phyloP scores from a whole-genome alignment of 208 protist genomes.

The Trypanosoma cruzi region DNA sequence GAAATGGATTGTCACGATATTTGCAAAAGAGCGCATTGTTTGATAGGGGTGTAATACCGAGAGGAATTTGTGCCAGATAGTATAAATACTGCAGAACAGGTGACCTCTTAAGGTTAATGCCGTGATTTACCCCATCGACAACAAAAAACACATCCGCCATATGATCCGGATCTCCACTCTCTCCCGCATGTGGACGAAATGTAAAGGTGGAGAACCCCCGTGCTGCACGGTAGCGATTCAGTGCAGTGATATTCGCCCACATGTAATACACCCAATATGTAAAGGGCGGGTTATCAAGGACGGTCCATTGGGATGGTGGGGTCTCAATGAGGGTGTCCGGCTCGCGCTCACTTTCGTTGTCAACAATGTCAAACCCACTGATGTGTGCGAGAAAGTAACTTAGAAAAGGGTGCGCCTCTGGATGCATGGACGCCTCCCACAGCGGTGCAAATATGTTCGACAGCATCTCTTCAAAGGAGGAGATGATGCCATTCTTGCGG shows the following conservation, averaged over 20 bases:
- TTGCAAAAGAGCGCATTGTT: slow-evolving; percentile 98
- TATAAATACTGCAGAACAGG: slow-evolving; percentile 98
- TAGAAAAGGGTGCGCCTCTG: slow-evolving; percentile 91
- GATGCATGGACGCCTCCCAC: slow-evolving; percentile 96
- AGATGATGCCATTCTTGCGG: slow-evolving; percentile 52
- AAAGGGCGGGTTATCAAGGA: slow-evolving; percentile 78
- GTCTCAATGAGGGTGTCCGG: slow-evolving; percentile 40
- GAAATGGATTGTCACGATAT: slow-evolving; percentile 96
- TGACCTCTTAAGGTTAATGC: slow-evolving; percentile 93
- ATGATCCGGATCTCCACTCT: slow-evolving; percentile 91
- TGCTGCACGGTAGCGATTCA: slow-evolving; percentile 94
- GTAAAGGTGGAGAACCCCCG: slow-evolving; percentile 92
- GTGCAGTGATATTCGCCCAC: slow-evolving; percentile 96
- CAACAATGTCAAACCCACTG: slow-evolving; percentile 96
- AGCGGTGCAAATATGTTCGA: slow-evolving; percentile 97
- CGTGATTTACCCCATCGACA: slow-evolving; percentile 95
- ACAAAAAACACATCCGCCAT: slow-evolving; percentile 89
- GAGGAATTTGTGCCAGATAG: slow-evolving; percentile 97
- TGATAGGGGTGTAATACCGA: slow-evolving; percentile 97
- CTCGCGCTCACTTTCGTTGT: slow-evolving; percentile 96
- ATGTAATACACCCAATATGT: slow-evolving; percentile 97
- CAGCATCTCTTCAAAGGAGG: slow-evolving; percentile 95
- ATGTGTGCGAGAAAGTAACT: slow-evolving; percentile 94
- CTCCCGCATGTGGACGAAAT: slow-evolving; percentile 97
- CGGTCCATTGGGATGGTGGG: slow-evolving; percentile 51